A percentile compares a stretch with the other conserved stretches of the same genome.
Conservation (phyloP, 2,329 filamentous ascomycete species). For the Paraconiothyrium brasiliense region DNA sequence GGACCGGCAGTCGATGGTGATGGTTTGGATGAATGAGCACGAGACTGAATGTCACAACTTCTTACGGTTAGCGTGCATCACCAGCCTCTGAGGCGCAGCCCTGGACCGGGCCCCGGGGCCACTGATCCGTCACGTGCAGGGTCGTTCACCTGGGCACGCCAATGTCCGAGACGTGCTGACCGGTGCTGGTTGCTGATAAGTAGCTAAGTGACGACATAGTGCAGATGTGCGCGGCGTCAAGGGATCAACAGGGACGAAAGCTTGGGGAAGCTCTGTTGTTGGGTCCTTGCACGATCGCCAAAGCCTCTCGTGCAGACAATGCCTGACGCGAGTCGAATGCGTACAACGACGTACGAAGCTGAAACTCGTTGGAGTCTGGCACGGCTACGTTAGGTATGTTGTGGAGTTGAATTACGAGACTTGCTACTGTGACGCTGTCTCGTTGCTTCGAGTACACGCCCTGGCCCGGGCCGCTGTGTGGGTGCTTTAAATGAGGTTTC, state of each 20-base stretch:
- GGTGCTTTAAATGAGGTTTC: constrained; percentile 6
- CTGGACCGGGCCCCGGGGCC: too few relatives aligned
- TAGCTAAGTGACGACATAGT: constrained; percentile 12
- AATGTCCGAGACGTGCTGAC: background rate
- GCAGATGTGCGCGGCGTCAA: constrained; percentile 8
- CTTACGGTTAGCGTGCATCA: background rate
- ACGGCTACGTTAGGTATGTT: background rate
- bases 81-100: constrained; percentile 12
- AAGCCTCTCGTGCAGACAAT: constrained; percentile 38
- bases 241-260: constrained; percentile 10
- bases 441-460: background rate
- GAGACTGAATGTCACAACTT: background rate
- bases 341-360: constrained; percentile 30
- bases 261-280: background rate
- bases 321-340: constrained; percentile 32
- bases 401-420: background rate
- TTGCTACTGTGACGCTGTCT: background rate
- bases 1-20: constrained; percentile 6
- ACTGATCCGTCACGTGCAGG: constrained; percentile 2
- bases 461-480: background rate
- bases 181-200: too few relatives aligned
- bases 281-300: constrained; percentile 27
- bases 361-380: constrained; percentile 32
- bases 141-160: background rate
- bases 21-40: constrained; percentile 13